These are phyloP conservation scores for Paspalum notatum DNA, from an alignment of 176 grass and related monocot genomes.

Conservation along the genomic window DNA sequence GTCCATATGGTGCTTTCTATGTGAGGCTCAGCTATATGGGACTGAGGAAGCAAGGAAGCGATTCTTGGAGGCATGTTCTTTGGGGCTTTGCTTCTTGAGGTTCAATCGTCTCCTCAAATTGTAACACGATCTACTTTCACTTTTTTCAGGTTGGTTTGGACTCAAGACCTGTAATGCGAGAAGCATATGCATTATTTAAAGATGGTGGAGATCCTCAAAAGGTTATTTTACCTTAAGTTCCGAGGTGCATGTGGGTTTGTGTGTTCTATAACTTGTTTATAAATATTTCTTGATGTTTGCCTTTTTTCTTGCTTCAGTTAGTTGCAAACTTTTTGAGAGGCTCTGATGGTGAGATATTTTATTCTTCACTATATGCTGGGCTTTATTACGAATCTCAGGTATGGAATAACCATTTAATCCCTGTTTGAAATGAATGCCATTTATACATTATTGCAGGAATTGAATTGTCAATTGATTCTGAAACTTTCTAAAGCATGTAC, in stretches of 20 bases:
- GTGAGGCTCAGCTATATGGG: slow-evolving; percentile 75
- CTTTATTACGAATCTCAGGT: slow-evolving; percentile 94
- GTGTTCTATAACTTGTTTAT: neutral
- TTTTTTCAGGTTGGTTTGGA: slow-evolving; percentile 73
- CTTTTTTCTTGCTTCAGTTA: slow-evolving; percentile 45
- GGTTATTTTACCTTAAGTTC: slow-evolving; percentile 40
- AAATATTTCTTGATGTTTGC: neutral
- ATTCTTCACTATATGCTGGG: slow-evolving; percentile 80
- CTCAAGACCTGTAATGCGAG: slow-evolving; percentile 73
- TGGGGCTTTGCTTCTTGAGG: neutral
- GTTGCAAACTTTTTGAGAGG: slow-evolving; percentile 54
- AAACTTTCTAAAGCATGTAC: neutral
- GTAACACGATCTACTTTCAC: neutral
- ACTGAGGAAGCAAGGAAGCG: slow-evolving; percentile 62
- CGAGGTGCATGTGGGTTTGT: neutral
- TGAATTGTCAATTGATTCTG: neutral
- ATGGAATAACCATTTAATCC: neutral
- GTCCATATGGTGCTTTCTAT: slow-evolving; percentile 92
- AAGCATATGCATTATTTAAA: slow-evolving; percentile 72
- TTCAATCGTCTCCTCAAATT: neutral
- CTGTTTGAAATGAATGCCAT: neutral
- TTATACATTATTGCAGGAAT: neutral
- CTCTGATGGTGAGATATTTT: slow-evolving; percentile 65
- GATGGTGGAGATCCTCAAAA: slow-evolving; percentile 79
- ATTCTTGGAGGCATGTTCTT: slow-evolving; percentile 77